Conservation (phyloP, 2,329 filamentous ascomycete genomes). For the Cladophialophora immunda region DNA sequence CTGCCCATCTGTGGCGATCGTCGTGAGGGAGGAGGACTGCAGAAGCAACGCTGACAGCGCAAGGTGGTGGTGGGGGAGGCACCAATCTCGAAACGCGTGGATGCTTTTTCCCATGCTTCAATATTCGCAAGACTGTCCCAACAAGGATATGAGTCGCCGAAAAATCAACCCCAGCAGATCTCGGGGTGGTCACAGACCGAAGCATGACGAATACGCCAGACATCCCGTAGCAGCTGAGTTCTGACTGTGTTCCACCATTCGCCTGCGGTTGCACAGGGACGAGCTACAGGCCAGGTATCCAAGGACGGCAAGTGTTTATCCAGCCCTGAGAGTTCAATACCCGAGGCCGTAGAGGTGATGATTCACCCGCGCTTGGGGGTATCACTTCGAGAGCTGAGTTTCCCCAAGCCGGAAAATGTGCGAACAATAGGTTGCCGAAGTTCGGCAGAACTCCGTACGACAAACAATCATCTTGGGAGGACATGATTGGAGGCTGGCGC, state of each 20-base stretch:
- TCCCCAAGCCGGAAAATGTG: neutral
- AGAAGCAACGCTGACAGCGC: neutral
- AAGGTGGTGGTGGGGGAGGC: neutral
- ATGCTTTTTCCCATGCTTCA: neutral
- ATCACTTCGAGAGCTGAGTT: neutral
- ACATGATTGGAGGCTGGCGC: neutral
- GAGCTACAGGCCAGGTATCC: too few relatives aligned
- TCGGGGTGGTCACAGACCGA: neutral
- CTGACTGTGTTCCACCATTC: neutral
- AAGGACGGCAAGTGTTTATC: neutral
- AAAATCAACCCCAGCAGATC: neutral
- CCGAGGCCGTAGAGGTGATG: neutral
- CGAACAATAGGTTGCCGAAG: neutral
- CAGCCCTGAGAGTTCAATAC: neutral
- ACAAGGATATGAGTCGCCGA: neutral
- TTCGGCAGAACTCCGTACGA: conserved; percentile 8
- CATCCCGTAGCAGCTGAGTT: neutral
- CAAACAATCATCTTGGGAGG: neutral
- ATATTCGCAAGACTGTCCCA: neutral
- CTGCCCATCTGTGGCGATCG: neutral
- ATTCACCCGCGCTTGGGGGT: neutral
- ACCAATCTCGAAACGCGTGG: neutral
- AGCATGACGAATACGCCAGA: neutral
- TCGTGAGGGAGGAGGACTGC: neutral
- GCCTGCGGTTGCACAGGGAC: neutral